phyloP scores from a whole-genome alignment of 1,139 yeast species.

The Nakaseomyces delphensis region DNA sequence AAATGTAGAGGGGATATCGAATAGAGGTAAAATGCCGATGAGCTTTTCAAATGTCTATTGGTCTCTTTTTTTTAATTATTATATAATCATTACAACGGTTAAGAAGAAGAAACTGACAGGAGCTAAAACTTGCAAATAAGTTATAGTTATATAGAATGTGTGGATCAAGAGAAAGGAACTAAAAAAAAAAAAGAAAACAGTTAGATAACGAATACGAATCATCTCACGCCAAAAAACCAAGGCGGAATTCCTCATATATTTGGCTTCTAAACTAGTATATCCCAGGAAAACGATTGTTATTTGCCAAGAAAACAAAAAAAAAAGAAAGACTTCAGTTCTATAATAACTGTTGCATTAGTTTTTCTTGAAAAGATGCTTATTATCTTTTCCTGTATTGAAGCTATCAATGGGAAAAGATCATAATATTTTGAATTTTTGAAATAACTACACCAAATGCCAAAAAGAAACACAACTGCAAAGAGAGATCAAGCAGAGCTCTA shows the following conservation, averaged over 20 bases:
- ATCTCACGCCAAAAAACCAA: constrained; percentile 4
- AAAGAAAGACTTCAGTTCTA: too few species aligned
- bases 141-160: constrained; percentile 1
- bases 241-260: too few species aligned
- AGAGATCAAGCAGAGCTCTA: constrained; percentile 2
- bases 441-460: constrained; percentile 1
- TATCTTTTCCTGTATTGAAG: too few species aligned
- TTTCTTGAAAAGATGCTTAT: too few species aligned
- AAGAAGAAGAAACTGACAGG: neutral
- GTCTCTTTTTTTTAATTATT: neutral
- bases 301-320: too few species aligned
- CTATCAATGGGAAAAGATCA: neutral
- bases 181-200: neutral
- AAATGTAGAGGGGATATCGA: neutral
- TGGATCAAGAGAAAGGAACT: neutral
- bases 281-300: too few species aligned
- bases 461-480: neutral
- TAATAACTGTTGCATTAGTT: too few species aligned
- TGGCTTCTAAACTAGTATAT: too few species aligned
- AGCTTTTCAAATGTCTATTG: constrained; percentile 3
- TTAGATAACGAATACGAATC: neutral
- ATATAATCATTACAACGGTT: neutral
- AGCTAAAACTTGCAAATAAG: neutral
- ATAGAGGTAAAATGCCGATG: constrained; percentile 4
- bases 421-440: neutral